Evolutionary conservation across 2,329 filamentous ascomycete genomes (phyloP).

Genomic region (Mollisiaceae sp.): DNA sequence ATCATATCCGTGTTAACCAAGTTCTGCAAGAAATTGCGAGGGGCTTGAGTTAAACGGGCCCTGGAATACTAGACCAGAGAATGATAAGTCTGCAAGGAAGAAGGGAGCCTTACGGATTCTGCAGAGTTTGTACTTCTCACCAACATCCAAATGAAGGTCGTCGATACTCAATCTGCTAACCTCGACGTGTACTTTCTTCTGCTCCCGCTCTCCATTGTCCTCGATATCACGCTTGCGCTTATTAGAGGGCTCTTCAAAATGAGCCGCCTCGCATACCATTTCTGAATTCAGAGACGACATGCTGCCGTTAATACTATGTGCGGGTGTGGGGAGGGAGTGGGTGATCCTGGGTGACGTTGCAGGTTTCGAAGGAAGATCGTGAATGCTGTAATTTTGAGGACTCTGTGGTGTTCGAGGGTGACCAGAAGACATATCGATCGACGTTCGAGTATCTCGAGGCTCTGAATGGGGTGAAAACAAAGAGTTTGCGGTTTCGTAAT

Average conservation of each 20-base stretch:
- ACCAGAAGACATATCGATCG: constrained; percentile 59
- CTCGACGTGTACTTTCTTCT: constrained; percentile 68
- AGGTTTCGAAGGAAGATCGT: constrained; percentile 49
- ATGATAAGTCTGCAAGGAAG: constrained; percentile 22
- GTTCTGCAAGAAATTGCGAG: constrained; percentile 33
- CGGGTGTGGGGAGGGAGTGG: constrained; percentile 61
- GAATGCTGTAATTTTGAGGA: constrained; percentile 61
- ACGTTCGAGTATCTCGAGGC: constrained; percentile 20
- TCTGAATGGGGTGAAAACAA: constrained; percentile 17
- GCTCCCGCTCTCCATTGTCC: constrained; percentile 59
- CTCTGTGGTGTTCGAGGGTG: constrained; percentile 72
- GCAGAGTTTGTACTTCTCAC: constrained; percentile 70
- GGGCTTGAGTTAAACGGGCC: constrained; percentile 17
- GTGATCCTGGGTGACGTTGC: constrained; percentile 53
- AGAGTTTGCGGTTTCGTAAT: constrained; percentile 12
- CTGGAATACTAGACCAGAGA: constrained; percentile 27
- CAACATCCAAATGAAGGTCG: constrained; percentile 69
- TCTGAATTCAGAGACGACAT: constrained; percentile 38
- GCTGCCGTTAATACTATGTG: constrained; percentile 65
- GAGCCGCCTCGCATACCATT: constrained; percentile 25
- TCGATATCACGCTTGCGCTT: constrained; percentile 67
- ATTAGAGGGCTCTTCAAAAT: constrained; percentile 57
- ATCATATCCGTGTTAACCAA: constrained; percentile 44
- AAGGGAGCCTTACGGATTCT: constrained; percentile 69
- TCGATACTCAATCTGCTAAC: constrained; percentile 65